Base-by-base conservation (phyloP, 805 yeast species). In the Candida adriatica region DNA sequence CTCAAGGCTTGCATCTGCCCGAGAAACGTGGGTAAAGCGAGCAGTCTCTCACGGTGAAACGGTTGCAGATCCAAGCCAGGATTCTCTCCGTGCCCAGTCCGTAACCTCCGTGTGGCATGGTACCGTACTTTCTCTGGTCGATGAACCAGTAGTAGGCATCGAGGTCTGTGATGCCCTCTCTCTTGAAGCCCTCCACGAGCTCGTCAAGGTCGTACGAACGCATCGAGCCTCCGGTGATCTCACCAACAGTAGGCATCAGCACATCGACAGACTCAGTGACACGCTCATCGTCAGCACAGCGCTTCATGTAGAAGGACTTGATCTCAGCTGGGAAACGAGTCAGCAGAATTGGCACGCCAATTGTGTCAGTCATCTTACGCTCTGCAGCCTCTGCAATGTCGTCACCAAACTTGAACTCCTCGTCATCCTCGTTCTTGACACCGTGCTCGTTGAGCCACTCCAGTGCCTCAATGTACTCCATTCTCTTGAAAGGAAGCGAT, bases 341-440 rank as follows among this genome's bases (percentile, higher is more conserved):
- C 59, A 92, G 77, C 48, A 92, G 70, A 48, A 92, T 88, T 44
- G 99, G 99, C 43, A 73, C 82, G 55, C 88, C 88, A 59, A 92
- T 81, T 38, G 83, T 73, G 59, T 92, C 99, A 20, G 95, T 86
- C 99, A 92, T 92, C 62, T 80, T 84, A 60, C 99, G 83, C 73
- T 92, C 99, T 38, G 96, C 98, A 35, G 98, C 98, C 67, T 92
- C 99, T 39, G 97, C 96, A 44, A 92, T 92, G 60, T 92, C 99
- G 56, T 92, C 99, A 60, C 99, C 99, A 48, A 92, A 92, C 63
- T 81, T 75, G 79, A 90, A 92, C 47, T 68, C 65, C 57, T 86
- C 82, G 42, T 92, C 96, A 9, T 90, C 96, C 68, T 92, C 98
- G 73, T 90, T 92, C 53, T 79, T 78, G 51, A 94, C 76, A 33